phyloP scores from a whole-genome alignment of 805 yeast species.

The Ogataea salicorniae region DNA sequence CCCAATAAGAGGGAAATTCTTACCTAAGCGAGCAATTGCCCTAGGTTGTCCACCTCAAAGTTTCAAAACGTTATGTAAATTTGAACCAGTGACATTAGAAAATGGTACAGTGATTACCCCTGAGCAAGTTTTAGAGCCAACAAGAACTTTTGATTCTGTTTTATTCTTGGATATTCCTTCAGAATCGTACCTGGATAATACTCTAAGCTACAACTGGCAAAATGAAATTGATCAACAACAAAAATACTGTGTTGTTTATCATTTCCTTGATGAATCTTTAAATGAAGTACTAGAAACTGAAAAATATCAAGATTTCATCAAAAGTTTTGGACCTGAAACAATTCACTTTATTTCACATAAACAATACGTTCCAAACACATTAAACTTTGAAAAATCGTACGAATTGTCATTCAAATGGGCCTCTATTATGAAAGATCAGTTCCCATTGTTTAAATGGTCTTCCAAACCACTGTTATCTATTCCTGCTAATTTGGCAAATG shows the following conservation, averaged over 20 bases:
- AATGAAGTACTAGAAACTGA: constrained; percentile 36
- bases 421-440: constrained; percentile 40
- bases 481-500: constrained; percentile 21
- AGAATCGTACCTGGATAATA: constrained; percentile 35
- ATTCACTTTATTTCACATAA: constrained; percentile 74
- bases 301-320: constrained; percentile 45
- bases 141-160: constrained; percentile 52
- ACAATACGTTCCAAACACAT: constrained; percentile 51
- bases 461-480: constrained; percentile 23
- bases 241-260: constrained; percentile 53
- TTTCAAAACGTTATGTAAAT: constrained; percentile 56
- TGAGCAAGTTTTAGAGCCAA: constrained; percentile 65
- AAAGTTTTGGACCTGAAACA: constrained; percentile 45
- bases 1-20: constrained; percentile 74
- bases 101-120: constrained; percentile 59
- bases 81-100: constrained; percentile 49
- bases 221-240: constrained; percentile 6
- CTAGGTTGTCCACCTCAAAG: constrained; percentile 64
- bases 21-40: constrained; percentile 55
- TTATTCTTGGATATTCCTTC: constrained; percentile 73
- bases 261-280: constrained; percentile 59
- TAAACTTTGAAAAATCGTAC: constrained; percentile 55
- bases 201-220: constrained; percentile 24
- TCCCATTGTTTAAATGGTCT: constrained; percentile 37
- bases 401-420: constrained; percentile 51